Base-by-base conservation (phyloP, 495 filamentous ascomycete species). In the Annulohypoxylon bovei region DNA sequence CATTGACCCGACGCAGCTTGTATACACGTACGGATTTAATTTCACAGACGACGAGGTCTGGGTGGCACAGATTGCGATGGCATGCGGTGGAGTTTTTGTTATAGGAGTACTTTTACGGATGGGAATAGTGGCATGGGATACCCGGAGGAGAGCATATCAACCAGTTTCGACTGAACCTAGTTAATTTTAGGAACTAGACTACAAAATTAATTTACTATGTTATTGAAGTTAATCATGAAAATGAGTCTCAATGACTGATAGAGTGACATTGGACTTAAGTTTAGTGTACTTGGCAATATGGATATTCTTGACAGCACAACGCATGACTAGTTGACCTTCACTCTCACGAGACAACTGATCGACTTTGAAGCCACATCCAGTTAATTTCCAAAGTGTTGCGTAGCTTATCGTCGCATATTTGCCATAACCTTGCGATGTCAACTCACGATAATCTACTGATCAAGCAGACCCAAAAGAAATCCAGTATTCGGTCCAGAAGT, bases 91-190 rank as follows among this genome's bases (percentile, higher is more conserved):
- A 8, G 8, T 55, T 28, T 16, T 70, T 4, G 8, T 46, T 40
- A n/a, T 65, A 6, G 61, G 50, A n/a, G 11, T 49, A n/a, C 33
- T 64, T 20, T 25, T 65, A 28, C 60, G 67, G 37, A 65, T 65
- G 30, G 67, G 33, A 12, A n/a, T 53, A 3, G 14, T 40, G 11
- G 67, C 67, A 32, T 70, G 67, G 67, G 46, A 47, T 27, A 70
- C 63, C 42, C 44, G 67, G 30, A 46, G 60, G 28, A 47, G 6
- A 32, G 47, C 39, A 5, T 70, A 70, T 32, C 56, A 46, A 46
- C 60, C 37, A 53, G 28, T 70, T n/a, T 53, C 67, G 53, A 65
- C 67, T 50, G 23, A 11, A 47, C 60, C 67, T 23, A 59, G 47
- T 39, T 52, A 65, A 46, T 3, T 37, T 16, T 63, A 39, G 9